phyloP scores from a whole-genome alignment of 495 filamentous ascomycete species.

The Aspergillus sparsus region DNA sequence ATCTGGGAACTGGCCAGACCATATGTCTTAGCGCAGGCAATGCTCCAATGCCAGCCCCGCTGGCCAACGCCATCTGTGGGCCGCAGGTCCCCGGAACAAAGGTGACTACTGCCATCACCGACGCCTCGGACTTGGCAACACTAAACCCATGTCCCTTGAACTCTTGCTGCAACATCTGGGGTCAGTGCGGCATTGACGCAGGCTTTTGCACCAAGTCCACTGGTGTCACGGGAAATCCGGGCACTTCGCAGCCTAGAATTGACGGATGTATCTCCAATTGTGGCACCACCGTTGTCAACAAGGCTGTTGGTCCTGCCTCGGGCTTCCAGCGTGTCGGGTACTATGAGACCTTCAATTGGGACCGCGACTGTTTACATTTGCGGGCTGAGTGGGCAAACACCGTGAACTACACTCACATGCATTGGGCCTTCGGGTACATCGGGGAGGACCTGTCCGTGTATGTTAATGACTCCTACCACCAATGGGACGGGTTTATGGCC shows the following conservation, averaged over 20 bases:
- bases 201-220: neutral
- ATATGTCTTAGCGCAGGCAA: neutral
- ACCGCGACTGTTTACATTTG: constrained; percentile 26
- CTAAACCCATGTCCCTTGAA: neutral
- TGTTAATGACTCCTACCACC: constrained; percentile 9
- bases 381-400: constrained; percentile 19
- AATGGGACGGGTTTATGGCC: constrained; percentile 28
- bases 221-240: neutral
- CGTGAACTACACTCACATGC: constrained; percentile 41
- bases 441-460: constrained; percentile 27
- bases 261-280: neutral
- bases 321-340: neutral
- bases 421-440: constrained; percentile 45
- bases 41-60: neutral
- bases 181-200: neutral
- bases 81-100: neutral
- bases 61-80: neutral
- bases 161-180: neutral
- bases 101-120: neutral
- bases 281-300: neutral
- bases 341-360: neutral
- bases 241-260: neutral
- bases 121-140: neutral
- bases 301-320: neutral
- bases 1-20: neutral